Percentiles rank a stretch among this genome's conserved stretches.
Evolutionary conservation across 805 yeast genomes (phyloP).

Genomic region (Yarrowia sp.): DNA sequence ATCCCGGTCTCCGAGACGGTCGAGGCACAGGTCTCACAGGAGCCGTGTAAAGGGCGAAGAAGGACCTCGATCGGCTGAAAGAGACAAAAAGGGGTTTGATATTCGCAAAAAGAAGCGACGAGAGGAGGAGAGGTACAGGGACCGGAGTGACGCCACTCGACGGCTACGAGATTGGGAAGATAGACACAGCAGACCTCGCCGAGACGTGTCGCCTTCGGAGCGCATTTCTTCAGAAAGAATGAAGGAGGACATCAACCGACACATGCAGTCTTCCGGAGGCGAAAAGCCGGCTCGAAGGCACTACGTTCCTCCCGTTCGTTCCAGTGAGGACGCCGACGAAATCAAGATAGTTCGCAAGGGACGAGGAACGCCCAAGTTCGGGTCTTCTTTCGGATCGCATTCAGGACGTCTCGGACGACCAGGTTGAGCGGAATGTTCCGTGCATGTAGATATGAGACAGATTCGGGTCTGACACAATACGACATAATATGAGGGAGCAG

Average conservation of each 20-base stretch:
- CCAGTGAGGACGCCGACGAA: too few relatives aligned
- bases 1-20: neutral
- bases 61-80: neutral
- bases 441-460: neutral
- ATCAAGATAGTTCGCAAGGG: neutral
- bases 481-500: neutral
- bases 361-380: neutral
- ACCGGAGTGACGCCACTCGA: neutral
- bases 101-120: neutral
- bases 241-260: neutral
- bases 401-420: conserved; percentile 8
- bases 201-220: neutral
- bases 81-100: conserved; percentile 6
- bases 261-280: neutral
- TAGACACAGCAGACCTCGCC: neutral
- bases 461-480: neutral
- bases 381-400: neutral
- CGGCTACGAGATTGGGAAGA: neutral
- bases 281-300: neutral
- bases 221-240: neutral
- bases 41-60: neutral
- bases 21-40: neutral
- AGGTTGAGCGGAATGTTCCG: neutral
- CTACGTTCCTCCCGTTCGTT: too few relatives aligned
- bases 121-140: neutral